Evolutionary conservation across 768 basidiomycete species (phyloP), one percentile per base, ranked within the genome.

Genomic region (Tricholoma saponaceum): DNA sequence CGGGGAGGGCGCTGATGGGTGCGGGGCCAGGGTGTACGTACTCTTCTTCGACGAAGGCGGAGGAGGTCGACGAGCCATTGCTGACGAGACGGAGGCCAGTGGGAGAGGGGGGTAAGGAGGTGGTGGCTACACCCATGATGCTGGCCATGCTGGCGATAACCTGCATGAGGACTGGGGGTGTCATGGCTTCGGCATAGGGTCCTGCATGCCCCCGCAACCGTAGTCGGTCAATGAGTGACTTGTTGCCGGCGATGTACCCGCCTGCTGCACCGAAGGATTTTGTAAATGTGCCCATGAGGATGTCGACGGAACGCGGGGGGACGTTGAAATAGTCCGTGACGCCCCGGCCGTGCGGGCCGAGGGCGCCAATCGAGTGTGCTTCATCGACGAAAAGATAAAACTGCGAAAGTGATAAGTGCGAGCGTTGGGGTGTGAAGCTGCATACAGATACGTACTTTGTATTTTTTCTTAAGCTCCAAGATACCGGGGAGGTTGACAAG

Each of bases 211-310:
- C 90, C 47, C 84, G 81, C 22, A 94, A 66, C 13, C 95, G 90
- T 7, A 99, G 80, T 5, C 85, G 79, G 62, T 93, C 87, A 61
- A 98, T 88, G 59, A 96, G 76, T 2, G 76, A 70, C 66, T 92
- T 95, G 63, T 75, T 84, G 6, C 95, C 95, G 3, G 95, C 82
- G 60, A 99, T 87, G 74, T 98, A 98, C 3, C 97, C 96, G 47
- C 96, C 96, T 0, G 95, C 89, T 0, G 94, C 90, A 55, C 92
- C 93, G 66, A 95, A 95, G 0, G 91, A 92, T 71, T 92, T 93
- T 23, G 96, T 99, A 72, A 99, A 97, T 0, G 97, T 99, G 51
- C 97, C 97, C 97, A 99, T 99, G 60, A 97, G 83, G 60, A 99
- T 81, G 67, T 99, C 97, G 61, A 98, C 82, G 7, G 79, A 79